Evolutionary conservation across 2,329 filamentous ascomycete species (phyloP).

Genomic region (Akanthomyces uredinophilus): DNA sequence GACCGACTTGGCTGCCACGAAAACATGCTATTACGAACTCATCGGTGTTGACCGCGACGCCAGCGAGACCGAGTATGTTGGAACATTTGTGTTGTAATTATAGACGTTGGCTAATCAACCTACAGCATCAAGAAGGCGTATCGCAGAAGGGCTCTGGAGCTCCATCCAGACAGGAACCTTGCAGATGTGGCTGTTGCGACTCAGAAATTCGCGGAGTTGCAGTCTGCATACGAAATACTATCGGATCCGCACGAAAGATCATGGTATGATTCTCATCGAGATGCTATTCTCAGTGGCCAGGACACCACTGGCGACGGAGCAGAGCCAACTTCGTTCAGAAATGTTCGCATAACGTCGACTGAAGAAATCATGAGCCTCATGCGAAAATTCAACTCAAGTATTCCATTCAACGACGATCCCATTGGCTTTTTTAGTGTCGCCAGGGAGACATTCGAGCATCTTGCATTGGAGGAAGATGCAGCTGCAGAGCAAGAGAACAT

Average conservation of each 20-base stretch:
- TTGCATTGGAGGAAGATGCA: constrained; percentile 73
- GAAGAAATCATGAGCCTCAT: constrained; percentile 76
- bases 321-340: constrained; percentile 56
- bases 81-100: neutral
- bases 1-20: constrained; percentile 38
- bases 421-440: constrained; percentile 82
- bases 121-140: constrained; percentile 87
- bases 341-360: constrained; percentile 71
- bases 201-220: constrained; percentile 80
- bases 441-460: constrained; percentile 68
- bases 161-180: constrained; percentile 92
- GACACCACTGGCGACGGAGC: constrained; percentile 40
- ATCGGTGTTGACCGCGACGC: constrained; percentile 68
- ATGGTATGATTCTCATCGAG: constrained; percentile 95
- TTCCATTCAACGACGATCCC: constrained; percentile 75
- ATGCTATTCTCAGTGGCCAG: constrained; percentile 70
- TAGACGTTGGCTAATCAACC: neutral
- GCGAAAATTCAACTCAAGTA: constrained; percentile 69
- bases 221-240: constrained; percentile 91
- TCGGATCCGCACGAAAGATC: constrained; percentile 92
- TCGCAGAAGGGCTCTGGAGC: constrained; percentile 79
- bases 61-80: constrained; percentile 71
- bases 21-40: constrained; percentile 82
- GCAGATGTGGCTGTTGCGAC: constrained; percentile 81
- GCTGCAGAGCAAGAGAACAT: constrained; percentile 65